phyloP scores from a whole-genome alignment of 441 rosid genomes.

The Arabidopsis lyrata region DNA sequence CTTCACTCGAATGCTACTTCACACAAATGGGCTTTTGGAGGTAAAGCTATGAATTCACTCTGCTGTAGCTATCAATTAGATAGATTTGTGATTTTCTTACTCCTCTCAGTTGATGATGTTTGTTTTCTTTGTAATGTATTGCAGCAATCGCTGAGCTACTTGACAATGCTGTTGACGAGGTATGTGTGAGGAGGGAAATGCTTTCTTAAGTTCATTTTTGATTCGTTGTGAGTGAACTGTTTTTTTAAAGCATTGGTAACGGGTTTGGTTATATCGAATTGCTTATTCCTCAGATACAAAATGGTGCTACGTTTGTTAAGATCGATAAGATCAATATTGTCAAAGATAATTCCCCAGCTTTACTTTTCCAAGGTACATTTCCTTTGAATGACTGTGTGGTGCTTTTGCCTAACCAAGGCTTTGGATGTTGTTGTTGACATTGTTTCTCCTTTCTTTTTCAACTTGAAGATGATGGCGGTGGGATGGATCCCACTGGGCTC shows the following conservation, averaged over 20 bases:
- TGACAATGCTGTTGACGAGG: conserved; percentile 98
- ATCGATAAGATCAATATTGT: conserved; percentile 75
- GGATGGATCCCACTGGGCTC: conserved; percentile 83
- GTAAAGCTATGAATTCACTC: conserved; percentile 42
- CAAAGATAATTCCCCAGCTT: conserved; percentile 86
- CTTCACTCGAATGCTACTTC: conserved; percentile 98
- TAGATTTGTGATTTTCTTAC: background rate
- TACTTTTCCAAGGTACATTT: conserved; percentile 73
- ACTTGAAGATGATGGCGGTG: conserved; percentile 87
- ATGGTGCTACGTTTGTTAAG: conserved; percentile 87
- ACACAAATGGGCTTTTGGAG: conserved; percentile 98
- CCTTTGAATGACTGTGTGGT: conserved; percentile 15
- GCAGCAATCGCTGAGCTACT: conserved; percentile 96
- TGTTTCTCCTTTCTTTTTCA: background rate
- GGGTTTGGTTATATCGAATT: conserved; percentile 22
- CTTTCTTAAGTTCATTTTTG: background rate
- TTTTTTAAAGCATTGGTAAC: background rate
- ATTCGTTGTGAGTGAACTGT: background rate
- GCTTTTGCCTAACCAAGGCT: background rate
- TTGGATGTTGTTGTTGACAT: conserved; percentile 10
- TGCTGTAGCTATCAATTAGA: background rate
- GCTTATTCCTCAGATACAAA: conserved; percentile 62
- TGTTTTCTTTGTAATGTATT: conserved; percentile 18
- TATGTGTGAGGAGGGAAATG: conserved; percentile 33
- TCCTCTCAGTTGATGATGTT: too few relatives aligned